Evolutionary conservation across 352 stramenopile genomes (phyloP).

Genomic region (Globisporangium parvum): DNA sequence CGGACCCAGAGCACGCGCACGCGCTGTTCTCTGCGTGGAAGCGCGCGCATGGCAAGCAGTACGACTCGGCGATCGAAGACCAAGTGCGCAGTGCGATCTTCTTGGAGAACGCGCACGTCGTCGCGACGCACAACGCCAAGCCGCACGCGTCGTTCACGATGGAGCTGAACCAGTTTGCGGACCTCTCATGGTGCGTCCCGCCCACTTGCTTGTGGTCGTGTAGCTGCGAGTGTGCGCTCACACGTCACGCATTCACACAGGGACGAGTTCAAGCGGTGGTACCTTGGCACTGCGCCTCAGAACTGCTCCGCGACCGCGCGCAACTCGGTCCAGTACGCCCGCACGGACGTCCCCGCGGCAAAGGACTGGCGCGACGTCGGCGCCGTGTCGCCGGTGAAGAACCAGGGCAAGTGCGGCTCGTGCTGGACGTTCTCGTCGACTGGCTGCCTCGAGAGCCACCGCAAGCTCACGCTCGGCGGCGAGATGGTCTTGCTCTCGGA

Average conservation of each 20-base stretch:
- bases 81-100: conserved; percentile 54
- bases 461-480: conserved; percentile 90
- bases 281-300: conserved; percentile 50
- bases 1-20: conserved; percentile 18
- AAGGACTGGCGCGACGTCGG: conserved; percentile 94
- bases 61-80: conserved; percentile 42
- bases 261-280: conserved; percentile 69
- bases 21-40: conserved; percentile 56
- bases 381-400: conserved; percentile 96
- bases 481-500: conserved; percentile 93
- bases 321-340: conserved; percentile 18
- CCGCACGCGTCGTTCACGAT: conserved; percentile 44
- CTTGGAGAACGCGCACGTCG: conserved; percentile 43
- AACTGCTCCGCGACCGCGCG: conserved; percentile 59
- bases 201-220: background rate
- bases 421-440: conserved; percentile 99
- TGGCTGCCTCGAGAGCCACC: conserved; percentile 95
- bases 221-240: background rate
- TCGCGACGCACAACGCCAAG: conserved; percentile 59
- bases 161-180: conserved; percentile 75
- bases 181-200: conserved; percentile 49
- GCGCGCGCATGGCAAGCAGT: conserved; percentile 31
- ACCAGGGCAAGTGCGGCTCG: conserved; percentile 97
- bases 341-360: conserved; percentile 51
- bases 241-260: conserved; percentile 7